These are phyloP conservation scores for Cercospora nicotianae DNA, from an alignment of 2,329 filamentous ascomycete species.

Conservation along the genomic window DNA sequence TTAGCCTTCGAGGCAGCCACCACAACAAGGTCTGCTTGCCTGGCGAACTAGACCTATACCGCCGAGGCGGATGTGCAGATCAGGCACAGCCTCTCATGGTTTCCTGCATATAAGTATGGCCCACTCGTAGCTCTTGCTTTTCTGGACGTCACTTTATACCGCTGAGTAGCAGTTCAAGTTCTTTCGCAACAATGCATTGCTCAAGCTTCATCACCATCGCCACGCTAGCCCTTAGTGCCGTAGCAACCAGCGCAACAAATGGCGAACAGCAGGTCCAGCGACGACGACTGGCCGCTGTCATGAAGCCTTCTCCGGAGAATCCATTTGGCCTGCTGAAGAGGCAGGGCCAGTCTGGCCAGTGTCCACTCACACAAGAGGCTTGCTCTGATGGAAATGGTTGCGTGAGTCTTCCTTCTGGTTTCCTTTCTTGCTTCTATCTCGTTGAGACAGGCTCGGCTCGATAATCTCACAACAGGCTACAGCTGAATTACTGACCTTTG, in stretches of 20 bases:
- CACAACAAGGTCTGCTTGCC: background rate
- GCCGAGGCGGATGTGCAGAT: background rate
- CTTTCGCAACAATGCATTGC: background rate
- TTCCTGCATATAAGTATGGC: background rate
- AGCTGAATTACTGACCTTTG: no score
- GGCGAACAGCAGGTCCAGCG: background rate
- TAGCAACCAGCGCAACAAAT: background rate
- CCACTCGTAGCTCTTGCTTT: background rate
- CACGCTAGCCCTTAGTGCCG: background rate
- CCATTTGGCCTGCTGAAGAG: background rate
- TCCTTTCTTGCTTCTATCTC: no score
- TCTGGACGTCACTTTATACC: background rate
- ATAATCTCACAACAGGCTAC: no score
- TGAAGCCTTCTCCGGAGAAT: background rate
- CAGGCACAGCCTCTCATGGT: background rate
- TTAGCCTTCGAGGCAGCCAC: background rate
- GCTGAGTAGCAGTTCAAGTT: background rate
- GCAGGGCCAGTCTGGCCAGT: background rate
- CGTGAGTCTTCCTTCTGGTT: background rate
- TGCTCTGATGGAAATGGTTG: background rate
- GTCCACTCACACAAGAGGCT: background rate
- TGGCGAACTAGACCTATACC: background rate
- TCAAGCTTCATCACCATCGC: slow-evolving; percentile 1
- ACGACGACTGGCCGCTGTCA: background rate
- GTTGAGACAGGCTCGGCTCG: no score